A percentile compares a stretch with the other conserved stretches of the same genome.
These are phyloP conservation scores for Prunus davidiana DNA, from an alignment of 306 rosid genomes.

Conservation along the genomic window DNA sequence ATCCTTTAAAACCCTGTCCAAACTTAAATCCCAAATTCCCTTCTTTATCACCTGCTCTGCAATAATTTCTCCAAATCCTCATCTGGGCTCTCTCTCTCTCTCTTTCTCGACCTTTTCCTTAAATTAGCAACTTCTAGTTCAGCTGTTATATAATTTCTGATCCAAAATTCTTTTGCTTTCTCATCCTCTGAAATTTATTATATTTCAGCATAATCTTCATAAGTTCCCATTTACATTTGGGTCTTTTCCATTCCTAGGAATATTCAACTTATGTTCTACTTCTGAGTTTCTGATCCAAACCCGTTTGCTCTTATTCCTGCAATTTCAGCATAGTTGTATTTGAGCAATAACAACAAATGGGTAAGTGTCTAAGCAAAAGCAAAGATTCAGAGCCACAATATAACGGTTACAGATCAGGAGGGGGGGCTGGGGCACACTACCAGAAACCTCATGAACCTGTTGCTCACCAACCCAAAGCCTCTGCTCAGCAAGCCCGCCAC, in stretches of 20 bases:
- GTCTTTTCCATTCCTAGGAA: too few relatives aligned
- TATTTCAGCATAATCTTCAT: too few relatives aligned
- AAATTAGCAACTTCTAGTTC: neutral
- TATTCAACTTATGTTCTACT: too few relatives aligned
- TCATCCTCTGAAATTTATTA: too few relatives aligned
- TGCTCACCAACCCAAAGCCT: constrained; percentile 38
- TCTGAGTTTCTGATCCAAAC: constrained; percentile 29
- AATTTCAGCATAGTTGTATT: constrained; percentile 5
- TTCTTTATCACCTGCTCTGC: constrained; percentile 1
- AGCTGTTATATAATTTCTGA: neutral
- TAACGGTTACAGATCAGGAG: constrained; percentile 42
- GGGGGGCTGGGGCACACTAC: constrained; percentile 21
- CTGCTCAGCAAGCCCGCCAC: constrained; percentile 19
- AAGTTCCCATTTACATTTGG: too few relatives aligned
- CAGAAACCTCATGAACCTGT: constrained; percentile 44
- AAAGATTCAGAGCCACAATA: constrained; percentile 29
- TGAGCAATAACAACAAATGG: constrained; percentile 38
- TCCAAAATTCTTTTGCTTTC: too few relatives aligned
- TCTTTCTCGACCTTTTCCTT: neutral
- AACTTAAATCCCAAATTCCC: constrained; percentile 16
- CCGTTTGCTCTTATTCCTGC: neutral
- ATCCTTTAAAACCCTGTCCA: constrained; percentile 10
- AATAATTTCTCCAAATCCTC: neutral
- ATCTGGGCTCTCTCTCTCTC: constrained; percentile 17
- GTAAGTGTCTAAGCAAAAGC: constrained; percentile 55